These are phyloP conservation scores for Hymenoscyphus salicellus DNA, from an alignment of 2,329 filamentous ascomycete species.

Conservation along the genomic window DNA sequence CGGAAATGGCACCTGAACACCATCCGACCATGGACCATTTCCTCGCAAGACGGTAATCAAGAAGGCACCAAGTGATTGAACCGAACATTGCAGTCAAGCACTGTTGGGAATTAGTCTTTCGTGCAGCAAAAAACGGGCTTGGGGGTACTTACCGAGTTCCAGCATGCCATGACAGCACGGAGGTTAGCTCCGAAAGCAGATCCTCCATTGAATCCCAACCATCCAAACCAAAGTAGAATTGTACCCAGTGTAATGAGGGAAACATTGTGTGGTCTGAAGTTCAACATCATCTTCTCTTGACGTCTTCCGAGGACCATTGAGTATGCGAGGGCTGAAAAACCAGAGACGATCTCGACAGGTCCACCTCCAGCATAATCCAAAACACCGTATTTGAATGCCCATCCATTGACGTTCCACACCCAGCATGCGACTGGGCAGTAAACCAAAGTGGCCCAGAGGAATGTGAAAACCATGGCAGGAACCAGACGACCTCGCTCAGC, in stretches of 20 bases:
- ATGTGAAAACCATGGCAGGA: slow-evolving; percentile 91
- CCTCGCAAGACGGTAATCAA: slow-evolving; percentile 54
- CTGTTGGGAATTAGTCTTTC: background rate
- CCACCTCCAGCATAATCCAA: slow-evolving; percentile 95
- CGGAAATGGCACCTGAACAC: slow-evolving; percentile 70
- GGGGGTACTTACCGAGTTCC: slow-evolving; percentile 72
- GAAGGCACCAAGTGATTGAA: slow-evolving; percentile 87
- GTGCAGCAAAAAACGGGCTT: slow-evolving; percentile 50
- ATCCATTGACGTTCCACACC: slow-evolving; percentile 94
- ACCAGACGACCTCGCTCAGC: slow-evolving; percentile 91
- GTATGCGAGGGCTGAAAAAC: slow-evolving; percentile 89
- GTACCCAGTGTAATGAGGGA: slow-evolving; percentile 95
- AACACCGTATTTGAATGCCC: slow-evolving; percentile 86
- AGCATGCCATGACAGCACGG: slow-evolving; percentile 92
- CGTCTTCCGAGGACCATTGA: slow-evolving; percentile 92
- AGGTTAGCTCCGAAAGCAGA: slow-evolving; percentile 92
- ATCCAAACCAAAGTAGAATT: slow-evolving; percentile 95
- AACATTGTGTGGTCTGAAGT: slow-evolving; percentile 98
- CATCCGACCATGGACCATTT: slow-evolving; percentile 75
- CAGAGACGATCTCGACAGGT: slow-evolving; percentile 94
- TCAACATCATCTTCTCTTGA: slow-evolving; percentile 99
- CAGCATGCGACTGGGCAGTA: slow-evolving; percentile 97
- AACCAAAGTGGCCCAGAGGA: slow-evolving; percentile 94
- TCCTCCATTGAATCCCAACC: slow-evolving; percentile 98
- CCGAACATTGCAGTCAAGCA: slow-evolving; percentile 79